A percentile compares a stretch with the other conserved stretches of the same genome.
Evolutionary conservation across 1,139 yeast species (phyloP).

Genomic region (Suhomyces bribrorum): DNA sequence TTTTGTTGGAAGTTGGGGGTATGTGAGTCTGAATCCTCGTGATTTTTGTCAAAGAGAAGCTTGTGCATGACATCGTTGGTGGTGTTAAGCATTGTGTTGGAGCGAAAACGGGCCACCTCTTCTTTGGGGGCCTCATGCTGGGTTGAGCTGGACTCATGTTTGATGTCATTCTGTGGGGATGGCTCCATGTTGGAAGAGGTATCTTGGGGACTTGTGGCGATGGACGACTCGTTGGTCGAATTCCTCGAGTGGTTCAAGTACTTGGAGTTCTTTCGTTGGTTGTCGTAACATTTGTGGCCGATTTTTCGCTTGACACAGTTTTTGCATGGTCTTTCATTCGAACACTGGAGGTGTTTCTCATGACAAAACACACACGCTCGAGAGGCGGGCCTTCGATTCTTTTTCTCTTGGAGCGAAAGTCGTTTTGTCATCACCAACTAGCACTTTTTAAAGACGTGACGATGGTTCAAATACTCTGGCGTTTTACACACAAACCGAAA

Average conservation of each 20-base stretch:
- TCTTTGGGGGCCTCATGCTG: background rate
- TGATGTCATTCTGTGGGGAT: background rate
- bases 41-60: slow-evolving; percentile 17
- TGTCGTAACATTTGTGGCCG: slow-evolving; percentile 57
- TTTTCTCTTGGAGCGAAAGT: slow-evolving; percentile 54
- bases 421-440: slow-evolving; percentile 71
- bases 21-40: slow-evolving; percentile 22
- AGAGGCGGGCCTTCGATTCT: slow-evolving; percentile 58
- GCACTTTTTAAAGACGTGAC: too few relatives aligned
- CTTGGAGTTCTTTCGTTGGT: slow-evolving; percentile 58
- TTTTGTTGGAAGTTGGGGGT: slow-evolving; percentile 14
- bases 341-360: slow-evolving; percentile 68
- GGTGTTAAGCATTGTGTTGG: slow-evolving; percentile 31
- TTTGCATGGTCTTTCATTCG: slow-evolving; percentile 61
- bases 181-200: background rate
- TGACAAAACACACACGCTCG: slow-evolving; percentile 75
- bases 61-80: slow-evolving; percentile 43
- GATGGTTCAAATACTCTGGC: too few relatives aligned
- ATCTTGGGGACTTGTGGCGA: slow-evolving; percentile 6
- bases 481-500: background rate
- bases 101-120: slow-evolving; percentile 10
- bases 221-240: slow-evolving; percentile 5
- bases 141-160: background rate
- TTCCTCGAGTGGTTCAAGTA: slow-evolving; percentile 24
- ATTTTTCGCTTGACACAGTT: slow-evolving; percentile 65